phyloP scores from a whole-genome alignment of 257 asterid species.

The Gynochthodes officinalis region DNA sequence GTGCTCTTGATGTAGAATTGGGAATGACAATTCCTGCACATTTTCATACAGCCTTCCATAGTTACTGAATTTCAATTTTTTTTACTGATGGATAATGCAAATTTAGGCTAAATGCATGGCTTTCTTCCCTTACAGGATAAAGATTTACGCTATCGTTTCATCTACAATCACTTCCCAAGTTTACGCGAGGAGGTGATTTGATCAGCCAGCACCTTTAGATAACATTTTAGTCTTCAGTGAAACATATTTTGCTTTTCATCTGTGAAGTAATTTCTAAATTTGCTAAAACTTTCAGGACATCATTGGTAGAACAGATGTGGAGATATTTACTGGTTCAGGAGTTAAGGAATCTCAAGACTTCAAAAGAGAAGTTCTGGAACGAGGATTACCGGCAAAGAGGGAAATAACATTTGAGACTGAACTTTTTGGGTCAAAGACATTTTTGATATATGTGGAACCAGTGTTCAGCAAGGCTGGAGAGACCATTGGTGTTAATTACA shows the following conservation, averaged over 20 bases:
- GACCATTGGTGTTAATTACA: constrained; percentile 79
- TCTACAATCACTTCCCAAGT: constrained; percentile 91
- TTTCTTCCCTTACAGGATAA: constrained; percentile 52
- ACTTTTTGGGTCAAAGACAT: constrained; percentile 76
- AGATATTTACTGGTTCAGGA: constrained; percentile 76
- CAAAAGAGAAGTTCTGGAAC: constrained; percentile 75
- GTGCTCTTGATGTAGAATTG: not conserved
- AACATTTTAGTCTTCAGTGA: not conserved
- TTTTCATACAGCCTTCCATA: not conserved
- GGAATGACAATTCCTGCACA: not conserved
- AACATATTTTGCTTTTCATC: not conserved
- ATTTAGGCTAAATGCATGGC: constrained; percentile 13
- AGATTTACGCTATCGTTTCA: constrained; percentile 82
- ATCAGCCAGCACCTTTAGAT: not conserved
- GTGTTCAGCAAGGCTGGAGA: constrained; percentile 90
- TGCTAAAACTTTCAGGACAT: constrained; percentile 63
- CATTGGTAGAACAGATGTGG: constrained; percentile 87
- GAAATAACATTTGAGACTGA: constrained; percentile 86
- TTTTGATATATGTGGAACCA: constrained; percentile 76
- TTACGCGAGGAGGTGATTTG: constrained; percentile 68
- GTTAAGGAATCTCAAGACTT: constrained; percentile 94
- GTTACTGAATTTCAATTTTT: not conserved
- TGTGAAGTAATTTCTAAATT: not conserved
- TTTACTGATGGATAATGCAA: not conserved
- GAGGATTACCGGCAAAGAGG: constrained; percentile 78